phyloP scores from a whole-genome alignment of 805 yeast genomes.

The Kodamaea lidongshanica region DNA sequence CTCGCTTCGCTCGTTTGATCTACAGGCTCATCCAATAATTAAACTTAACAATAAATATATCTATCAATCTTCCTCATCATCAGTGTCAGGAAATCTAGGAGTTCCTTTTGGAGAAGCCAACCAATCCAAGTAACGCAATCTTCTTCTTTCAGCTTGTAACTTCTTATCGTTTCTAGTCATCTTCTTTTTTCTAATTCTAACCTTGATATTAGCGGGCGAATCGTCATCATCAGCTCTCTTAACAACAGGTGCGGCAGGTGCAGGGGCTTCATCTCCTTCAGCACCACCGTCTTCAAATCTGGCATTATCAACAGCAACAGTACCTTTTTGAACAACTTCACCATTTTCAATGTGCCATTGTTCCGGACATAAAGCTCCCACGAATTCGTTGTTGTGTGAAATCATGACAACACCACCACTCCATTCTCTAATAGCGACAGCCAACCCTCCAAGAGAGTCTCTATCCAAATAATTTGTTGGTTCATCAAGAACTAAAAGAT shows the following conservation, averaged over 20 bases:
- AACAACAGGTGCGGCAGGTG: conserved; percentile 38
- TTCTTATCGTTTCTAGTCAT: conserved; percentile 96
- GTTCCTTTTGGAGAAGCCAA: conserved; percentile 95
- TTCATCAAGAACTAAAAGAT: conserved; percentile 90
- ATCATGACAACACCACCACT: conserved; percentile 97
- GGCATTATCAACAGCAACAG: conserved; percentile 62
- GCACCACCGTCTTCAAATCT: conserved; percentile 78
- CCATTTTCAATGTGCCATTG: conserved; percentile 98
- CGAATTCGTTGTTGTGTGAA: conserved; percentile 95
- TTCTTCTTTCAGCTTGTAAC: conserved; percentile 84
- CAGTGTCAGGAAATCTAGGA: conserved; percentile 89
- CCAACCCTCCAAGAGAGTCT: conserved; percentile 95
- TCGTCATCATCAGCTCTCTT: conserved; percentile 65
- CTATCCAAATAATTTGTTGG: conserved; percentile 98
- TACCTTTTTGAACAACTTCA: conserved; percentile 76
- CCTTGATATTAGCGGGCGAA: conserved; percentile 94
- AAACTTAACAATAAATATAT: background rate
- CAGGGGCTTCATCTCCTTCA: conserved; percentile 41
- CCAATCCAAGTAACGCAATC: conserved; percentile 93
- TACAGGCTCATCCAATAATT: conserved; percentile 1
- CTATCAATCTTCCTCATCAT: conserved; percentile 70
- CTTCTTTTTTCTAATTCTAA: conserved; percentile 90
- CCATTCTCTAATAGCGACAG: conserved; percentile 98
- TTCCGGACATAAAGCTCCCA: conserved; percentile 96
- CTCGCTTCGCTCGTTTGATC: too few species aligned